Conservation (phyloP, 163 green algal species). For the Scenedesmus sp. region DNA sequence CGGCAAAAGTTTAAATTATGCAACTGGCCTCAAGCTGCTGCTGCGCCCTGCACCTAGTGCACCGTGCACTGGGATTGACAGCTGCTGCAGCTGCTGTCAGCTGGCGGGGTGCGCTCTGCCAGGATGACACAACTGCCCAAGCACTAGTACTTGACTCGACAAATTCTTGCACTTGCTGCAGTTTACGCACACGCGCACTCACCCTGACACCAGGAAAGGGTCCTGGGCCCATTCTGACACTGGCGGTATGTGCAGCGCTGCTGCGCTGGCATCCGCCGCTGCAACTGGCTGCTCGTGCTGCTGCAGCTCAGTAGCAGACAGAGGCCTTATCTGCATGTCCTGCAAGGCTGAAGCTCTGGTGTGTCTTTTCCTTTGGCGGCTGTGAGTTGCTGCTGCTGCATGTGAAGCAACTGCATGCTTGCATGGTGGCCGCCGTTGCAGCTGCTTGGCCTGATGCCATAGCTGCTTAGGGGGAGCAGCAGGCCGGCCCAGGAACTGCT, state of each 20-base stretch:
- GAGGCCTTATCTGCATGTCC: background rate
- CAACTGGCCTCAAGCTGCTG: background rate
- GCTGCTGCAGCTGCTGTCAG: background rate
- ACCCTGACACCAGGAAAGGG: conserved; percentile 52
- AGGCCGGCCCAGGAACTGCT: background rate
- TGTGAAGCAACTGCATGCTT: background rate
- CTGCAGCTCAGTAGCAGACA: background rate
- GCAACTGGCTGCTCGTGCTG: background rate
- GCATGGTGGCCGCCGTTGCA: background rate
- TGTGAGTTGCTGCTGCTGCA: background rate
- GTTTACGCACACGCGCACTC: background rate
- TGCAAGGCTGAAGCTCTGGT: background rate
- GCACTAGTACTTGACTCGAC: background rate
- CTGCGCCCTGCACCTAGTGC: background rate
- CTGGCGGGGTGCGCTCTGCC: no score
- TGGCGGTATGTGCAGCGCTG: conserved; percentile 9
- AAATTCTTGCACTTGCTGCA: no score
- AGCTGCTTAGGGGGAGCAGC: background rate
- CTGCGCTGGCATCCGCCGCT: background rate
- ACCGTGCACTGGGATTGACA: background rate
- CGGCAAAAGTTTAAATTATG: background rate
- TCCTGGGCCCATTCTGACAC: conserved; percentile 49
- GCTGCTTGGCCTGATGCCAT: background rate
- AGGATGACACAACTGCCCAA: background rate
- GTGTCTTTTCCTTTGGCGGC: background rate